These are phyloP conservation scores for Trypanosoma lewisi DNA, from an alignment of 208 protist species.

Conservation along the genomic window DNA sequence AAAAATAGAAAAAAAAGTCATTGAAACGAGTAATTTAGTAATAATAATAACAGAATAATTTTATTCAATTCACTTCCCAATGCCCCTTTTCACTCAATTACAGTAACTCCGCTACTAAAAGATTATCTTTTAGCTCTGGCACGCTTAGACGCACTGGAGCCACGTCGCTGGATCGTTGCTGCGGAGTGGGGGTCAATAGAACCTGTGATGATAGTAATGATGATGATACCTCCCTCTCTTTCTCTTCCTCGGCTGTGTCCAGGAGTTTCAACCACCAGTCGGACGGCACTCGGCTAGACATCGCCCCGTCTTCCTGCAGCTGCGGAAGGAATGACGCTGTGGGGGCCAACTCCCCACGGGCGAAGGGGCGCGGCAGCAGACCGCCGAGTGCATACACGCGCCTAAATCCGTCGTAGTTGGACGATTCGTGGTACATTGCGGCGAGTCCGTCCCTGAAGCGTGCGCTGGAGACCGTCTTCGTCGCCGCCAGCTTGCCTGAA, in stretches of 20 bases:
- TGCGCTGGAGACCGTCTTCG: slow-evolving; percentile 18
- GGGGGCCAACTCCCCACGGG: slow-evolving; percentile 28
- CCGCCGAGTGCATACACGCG: slow-evolving; percentile 62
- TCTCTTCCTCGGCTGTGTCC: neutral
- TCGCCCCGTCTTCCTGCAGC: slow-evolving; percentile 36
- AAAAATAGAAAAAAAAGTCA: slow-evolving; percentile 18
- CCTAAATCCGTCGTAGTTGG: slow-evolving; percentile 76
- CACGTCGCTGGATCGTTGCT: neutral
- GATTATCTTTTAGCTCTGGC: slow-evolving; percentile 54
- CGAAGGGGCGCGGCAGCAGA: slow-evolving; percentile 58
- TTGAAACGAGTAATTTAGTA: slow-evolving; percentile 16
- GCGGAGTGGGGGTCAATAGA: slow-evolving; percentile 11
- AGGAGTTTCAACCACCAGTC: slow-evolving; percentile 15
- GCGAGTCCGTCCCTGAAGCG: slow-evolving; percentile 32
- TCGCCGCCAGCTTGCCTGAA: slow-evolving; percentile 17
- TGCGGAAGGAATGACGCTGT: slow-evolving; percentile 63
- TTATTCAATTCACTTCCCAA: neutral
- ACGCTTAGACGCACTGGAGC: slow-evolving; percentile 16
- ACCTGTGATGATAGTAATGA: neutral
- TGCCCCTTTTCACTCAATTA: slow-evolving; percentile 18
- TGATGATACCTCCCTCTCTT: neutral
- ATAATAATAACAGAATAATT: neutral
- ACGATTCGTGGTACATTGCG: slow-evolving; percentile 50
- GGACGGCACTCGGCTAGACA: slow-evolving; percentile 25
- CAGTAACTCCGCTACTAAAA: slow-evolving; percentile 55